These are phyloP conservation scores for Onygena corvina DNA, from an alignment of 2,329 filamentous ascomycete genomes.

Conservation along the genomic window DNA sequence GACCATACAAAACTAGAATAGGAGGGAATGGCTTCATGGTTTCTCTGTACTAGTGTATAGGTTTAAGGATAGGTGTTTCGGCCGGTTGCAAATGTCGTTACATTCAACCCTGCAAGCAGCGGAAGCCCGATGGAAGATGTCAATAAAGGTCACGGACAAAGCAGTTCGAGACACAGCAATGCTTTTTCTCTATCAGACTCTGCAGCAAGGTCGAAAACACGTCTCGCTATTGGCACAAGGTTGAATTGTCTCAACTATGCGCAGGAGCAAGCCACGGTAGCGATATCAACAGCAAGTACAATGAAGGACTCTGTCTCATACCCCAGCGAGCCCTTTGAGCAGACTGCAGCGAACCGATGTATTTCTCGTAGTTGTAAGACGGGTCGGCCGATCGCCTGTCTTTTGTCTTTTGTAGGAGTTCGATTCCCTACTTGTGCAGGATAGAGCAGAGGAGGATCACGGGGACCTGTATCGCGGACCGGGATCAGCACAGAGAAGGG, in stretches of 20 bases:
- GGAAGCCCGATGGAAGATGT: not conserved
- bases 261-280: not conserved
- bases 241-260: not conserved
- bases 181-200: not conserved
- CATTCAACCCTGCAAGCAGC: not conserved
- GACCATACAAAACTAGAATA: constrained; percentile 1
- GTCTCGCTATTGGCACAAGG: not conserved
- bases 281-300: not conserved
- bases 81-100: not conserved
- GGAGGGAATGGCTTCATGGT: not conserved
- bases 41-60: not conserved
- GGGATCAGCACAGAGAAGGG: no score
- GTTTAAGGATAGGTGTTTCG: not conserved
- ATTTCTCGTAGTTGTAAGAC: not conserved
- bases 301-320: not conserved
- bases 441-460: no score
- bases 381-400: no score
- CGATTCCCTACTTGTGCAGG: no score
- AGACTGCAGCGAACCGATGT: not conserved
- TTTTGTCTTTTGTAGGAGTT: no score
- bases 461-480: no score
- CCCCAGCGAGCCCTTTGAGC: not conserved
- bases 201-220: not conserved
- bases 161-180: not conserved
- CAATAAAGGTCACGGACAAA: not conserved